phyloP scores from a whole-genome alignment of 371 early-diverging fungal genomes.

The Rhizopus stolonifer region DNA sequence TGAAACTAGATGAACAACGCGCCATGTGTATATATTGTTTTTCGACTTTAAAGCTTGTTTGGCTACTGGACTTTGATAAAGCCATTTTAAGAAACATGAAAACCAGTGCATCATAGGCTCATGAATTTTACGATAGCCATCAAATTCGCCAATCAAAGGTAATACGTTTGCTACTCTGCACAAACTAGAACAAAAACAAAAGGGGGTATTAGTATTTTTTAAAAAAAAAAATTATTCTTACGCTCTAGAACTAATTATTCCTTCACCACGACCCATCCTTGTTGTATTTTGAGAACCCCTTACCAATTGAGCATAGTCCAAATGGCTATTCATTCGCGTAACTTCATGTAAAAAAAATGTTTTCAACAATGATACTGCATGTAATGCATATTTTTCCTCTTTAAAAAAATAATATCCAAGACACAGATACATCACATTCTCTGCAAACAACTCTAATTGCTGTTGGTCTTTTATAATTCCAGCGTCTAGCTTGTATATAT shows the following conservation, averaged over 20 bases:
- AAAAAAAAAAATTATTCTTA: conserved; percentile 14
- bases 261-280: conserved; percentile 34
- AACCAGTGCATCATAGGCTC: conserved; percentile 29
- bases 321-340: conserved; percentile 43
- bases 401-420: conserved; percentile 34
- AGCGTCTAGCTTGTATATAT: conserved; percentile 21
- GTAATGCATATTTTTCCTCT: conserved; percentile 28
- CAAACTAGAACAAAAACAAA: conserved; percentile 14
- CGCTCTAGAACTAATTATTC: conserved; percentile 39
- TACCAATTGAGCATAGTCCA: conserved; percentile 41
- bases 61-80: conserved; percentile 25
- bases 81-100: conserved; percentile 28
- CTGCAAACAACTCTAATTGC: conserved; percentile 38
- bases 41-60: conserved; percentile 20
- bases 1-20: conserved; percentile 29
- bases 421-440: conserved; percentile 30
- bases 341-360: conserved; percentile 33
- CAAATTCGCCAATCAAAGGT: conserved; percentile 21
- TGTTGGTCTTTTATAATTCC: conserved; percentile 30
- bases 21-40: conserved; percentile 44
- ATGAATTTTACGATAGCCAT: conserved; percentile 15
- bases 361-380: conserved; percentile 30
- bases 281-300: conserved; percentile 34
- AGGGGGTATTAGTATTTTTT: too few species aligned
- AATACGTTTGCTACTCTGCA: conserved; percentile 35